Evolutionary conservation across 2,329 filamentous ascomycete genomes (phyloP).

Genomic region (Aureobasidium sp.): DNA sequence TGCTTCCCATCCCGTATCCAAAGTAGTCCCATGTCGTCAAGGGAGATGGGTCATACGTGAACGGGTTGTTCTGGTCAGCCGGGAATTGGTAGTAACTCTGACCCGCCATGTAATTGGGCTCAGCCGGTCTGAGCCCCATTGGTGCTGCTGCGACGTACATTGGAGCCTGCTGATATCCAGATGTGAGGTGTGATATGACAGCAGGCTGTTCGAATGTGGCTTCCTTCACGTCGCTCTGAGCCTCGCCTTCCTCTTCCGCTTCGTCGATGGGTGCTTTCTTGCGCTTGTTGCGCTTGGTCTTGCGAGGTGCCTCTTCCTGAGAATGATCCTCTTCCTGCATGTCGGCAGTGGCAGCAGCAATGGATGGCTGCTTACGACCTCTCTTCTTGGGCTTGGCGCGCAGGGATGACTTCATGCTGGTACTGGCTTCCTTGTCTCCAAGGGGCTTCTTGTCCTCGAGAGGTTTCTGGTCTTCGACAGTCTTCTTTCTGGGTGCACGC

Average conservation of each 20-base stretch:
- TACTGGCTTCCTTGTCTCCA: constrained; percentile 21
- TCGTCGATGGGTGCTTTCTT: neutral
- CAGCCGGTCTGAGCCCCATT: constrained; percentile 10
- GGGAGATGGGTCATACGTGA: constrained; percentile 8
- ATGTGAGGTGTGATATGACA: constrained; percentile 14
- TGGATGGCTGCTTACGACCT: constrained; percentile 13
- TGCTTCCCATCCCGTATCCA: constrained; percentile 8
- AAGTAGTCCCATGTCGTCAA: constrained; percentile 15
- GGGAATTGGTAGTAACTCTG: constrained; percentile 8
- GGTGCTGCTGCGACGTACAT: constrained; percentile 13
- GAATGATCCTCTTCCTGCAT: constrained; percentile 24
- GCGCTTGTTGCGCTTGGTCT: neutral
- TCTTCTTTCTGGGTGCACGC: constrained; percentile 17
- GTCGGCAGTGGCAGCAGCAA: constrained; percentile 14
- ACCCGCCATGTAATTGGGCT: constrained; percentile 4
- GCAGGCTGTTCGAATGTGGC: constrained; percentile 23
- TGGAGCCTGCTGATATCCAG: constrained; percentile 14
- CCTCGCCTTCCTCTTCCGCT: neutral
- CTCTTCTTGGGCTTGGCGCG: neutral
- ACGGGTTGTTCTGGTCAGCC: neutral
- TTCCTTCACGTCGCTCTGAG: constrained; percentile 9
- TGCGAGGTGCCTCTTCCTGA: constrained; percentile 15
- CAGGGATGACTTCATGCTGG: constrained; percentile 13
- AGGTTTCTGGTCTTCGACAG: constrained; percentile 18
- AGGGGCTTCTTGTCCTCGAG: constrained; percentile 15